Evolutionary conservation across 116 monocot species (phyloP).

Genomic region (Papilionanthe hybrid): DNA sequence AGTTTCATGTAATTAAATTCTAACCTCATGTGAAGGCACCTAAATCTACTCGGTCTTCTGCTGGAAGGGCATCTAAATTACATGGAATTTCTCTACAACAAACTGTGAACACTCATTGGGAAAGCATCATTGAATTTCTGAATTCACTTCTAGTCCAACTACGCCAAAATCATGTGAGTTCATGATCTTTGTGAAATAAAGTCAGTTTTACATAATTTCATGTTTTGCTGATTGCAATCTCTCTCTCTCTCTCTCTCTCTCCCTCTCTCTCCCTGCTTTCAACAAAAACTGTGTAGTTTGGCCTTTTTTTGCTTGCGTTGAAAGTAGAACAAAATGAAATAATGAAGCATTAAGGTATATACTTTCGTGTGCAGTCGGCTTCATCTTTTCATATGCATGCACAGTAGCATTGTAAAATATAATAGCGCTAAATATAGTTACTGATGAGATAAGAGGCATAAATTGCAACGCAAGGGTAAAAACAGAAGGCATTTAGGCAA

Average conservation of each 20-base stretch:
- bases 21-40: constrained; percentile 59
- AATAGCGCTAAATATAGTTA: too few relatives aligned
- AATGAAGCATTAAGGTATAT: neutral
- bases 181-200: neutral
- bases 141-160: constrained; percentile 68
- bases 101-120: constrained; percentile 70
- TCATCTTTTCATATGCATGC: neutral
- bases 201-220: neutral
- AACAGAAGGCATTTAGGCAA: neutral
- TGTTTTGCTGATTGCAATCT: neutral
- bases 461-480: neutral
- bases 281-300: neutral
- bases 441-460: neutral
- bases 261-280: neutral
- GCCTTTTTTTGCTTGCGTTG: neutral
- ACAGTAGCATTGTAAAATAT: too few relatives aligned
- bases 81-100: constrained; percentile 45
- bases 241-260: too few relatives aligned
- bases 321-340: neutral
- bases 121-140: constrained; percentile 74
- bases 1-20: neutral
- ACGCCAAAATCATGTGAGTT: constrained; percentile 70
- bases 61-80: constrained; percentile 50
- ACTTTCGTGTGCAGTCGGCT: neutral
- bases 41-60: constrained; percentile 44